Conservation (phyloP, 441 rosid genomes). For the Metrosideros polymorpha region DNA sequence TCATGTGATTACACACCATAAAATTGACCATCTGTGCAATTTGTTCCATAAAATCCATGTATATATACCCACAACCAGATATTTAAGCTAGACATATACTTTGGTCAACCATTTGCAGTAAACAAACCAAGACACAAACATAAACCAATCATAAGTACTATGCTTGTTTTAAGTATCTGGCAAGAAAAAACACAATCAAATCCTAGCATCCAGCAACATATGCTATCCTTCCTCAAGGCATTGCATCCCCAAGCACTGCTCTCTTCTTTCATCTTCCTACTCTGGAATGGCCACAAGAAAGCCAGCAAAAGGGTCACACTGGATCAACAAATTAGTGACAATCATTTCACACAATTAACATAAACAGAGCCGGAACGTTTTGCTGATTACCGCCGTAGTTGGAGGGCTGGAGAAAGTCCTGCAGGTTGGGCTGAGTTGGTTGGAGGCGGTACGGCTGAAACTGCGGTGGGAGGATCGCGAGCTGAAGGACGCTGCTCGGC, state of each 20-base stretch:
- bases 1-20: not conserved
- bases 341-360: fast-evolving
- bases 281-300: not conserved
- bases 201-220: not conserved
- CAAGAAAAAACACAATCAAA: not conserved
- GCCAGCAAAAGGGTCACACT: not conserved
- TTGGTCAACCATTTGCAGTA: not conserved
- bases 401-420: slow-evolving; percentile 6
- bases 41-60: not conserved
- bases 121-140: not conserved
- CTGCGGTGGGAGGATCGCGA: slow-evolving; percentile 42
- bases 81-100: not conserved
- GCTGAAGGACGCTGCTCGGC: slow-evolving; percentile 74
- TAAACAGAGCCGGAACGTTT: not conserved
- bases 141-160: not conserved
- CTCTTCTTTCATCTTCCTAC: not conserved
- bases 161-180: not conserved
- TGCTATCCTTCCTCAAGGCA: not conserved
- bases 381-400: not conserved
- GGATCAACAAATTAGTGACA: not conserved
- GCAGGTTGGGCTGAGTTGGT: slow-evolving; percentile 70
- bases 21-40: not conserved
- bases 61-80: not conserved
- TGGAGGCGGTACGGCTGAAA: slow-evolving; percentile 63
- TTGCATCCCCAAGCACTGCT: not conserved